phyloP scores from a whole-genome alignment of 257 asterid species.

The Solanum clarkiae region DNA sequence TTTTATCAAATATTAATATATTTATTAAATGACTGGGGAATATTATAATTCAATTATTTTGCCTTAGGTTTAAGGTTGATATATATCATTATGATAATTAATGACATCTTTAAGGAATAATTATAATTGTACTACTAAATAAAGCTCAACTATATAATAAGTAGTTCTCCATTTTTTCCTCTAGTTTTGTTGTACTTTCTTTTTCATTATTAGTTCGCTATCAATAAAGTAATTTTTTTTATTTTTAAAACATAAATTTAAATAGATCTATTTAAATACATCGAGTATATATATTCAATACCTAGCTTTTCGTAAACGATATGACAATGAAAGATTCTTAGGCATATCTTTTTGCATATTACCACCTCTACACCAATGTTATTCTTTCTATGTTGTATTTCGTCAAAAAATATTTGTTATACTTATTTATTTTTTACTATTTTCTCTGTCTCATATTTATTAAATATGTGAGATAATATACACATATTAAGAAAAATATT shows the following conservation, averaged over 20 bases:
- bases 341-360: background rate
- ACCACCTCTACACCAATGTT: background rate
- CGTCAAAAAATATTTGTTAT: background rate
- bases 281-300: too few species aligned
- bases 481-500: too few species aligned
- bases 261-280: background rate
- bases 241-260: background rate
- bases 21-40: too few species aligned
- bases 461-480: too few species aligned
- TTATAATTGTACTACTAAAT: too few species aligned
- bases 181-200: background rate
- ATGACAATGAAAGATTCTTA: too few species aligned
- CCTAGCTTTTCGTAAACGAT: too few species aligned
- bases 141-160: too few species aligned
- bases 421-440: background rate
- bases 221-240: background rate
- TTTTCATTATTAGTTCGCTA: background rate
- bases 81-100: background rate
- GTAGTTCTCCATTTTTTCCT: background rate
- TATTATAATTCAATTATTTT: too few species aligned
- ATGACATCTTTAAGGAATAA: background rate
- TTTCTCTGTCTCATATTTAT: accelerated
- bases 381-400: background rate
- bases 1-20: too few species aligned
- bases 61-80: too few species aligned